Percentiles rank a stretch among this genome's conserved stretches.
These are phyloP conservation scores for Neurospora cerealis DNA, from an alignment of 495 filamentous ascomycete species.

Conservation along the genomic window DNA sequence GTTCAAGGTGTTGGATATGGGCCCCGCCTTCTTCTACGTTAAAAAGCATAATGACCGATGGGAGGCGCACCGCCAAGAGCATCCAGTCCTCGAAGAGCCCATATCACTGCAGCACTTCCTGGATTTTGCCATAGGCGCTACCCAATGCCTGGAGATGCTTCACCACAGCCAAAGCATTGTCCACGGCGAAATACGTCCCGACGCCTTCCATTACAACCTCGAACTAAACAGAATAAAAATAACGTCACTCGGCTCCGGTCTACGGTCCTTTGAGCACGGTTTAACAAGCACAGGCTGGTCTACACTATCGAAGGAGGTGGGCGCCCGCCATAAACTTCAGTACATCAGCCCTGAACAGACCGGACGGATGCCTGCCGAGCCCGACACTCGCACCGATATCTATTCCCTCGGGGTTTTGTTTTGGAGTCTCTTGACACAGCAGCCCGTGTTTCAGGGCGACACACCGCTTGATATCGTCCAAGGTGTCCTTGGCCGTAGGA, in stretches of 20 bases:
- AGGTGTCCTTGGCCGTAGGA: conserved; percentile 64
- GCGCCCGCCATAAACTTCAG: conserved; percentile 73
- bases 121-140: conserved; percentile 79
- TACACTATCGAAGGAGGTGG: conserved; percentile 63
- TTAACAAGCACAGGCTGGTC: conserved; percentile 79
- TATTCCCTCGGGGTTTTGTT: conserved; percentile 81
- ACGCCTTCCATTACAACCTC: conserved; percentile 75
- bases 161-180: conserved; percentile 76
- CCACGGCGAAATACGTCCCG: conserved; percentile 77
- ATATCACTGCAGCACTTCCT: conserved; percentile 66
- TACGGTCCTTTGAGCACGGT: conserved; percentile 78
- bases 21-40: conserved; percentile 59
- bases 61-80: conserved; percentile 25
- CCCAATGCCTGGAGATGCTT: conserved; percentile 73
- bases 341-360: conserved; percentile 90
- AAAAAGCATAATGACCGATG: conserved; percentile 38
- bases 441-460: conserved; percentile 63
- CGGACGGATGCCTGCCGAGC: conserved; percentile 78
- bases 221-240: conserved; percentile 63
- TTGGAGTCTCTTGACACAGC: conserved; percentile 73
- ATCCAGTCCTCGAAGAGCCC: conserved; percentile 41
- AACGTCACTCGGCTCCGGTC: conserved; percentile 73
- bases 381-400: conserved; percentile 82
- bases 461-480: conserved; percentile 82
- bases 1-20: conserved; percentile 58